Conservation (phyloP, 2,329 filamentous ascomycete species). For the Aspergillus brasiliensis region DNA sequence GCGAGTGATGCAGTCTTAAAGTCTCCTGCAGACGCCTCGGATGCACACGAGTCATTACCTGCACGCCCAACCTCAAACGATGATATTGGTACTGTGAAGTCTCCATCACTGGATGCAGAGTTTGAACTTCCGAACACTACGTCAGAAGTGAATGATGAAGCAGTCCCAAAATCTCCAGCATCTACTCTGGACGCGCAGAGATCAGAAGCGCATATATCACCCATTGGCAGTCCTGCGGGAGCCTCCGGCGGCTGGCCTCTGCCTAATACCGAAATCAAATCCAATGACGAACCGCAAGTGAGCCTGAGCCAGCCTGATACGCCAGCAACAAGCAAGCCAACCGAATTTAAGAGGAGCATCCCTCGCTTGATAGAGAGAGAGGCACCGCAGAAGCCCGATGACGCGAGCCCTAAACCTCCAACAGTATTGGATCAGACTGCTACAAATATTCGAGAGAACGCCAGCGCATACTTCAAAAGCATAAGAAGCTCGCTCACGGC, state of each 20-base stretch:
- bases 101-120: neutral
- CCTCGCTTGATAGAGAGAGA: constrained; percentile 16
- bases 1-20: neutral
- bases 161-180: neutral
- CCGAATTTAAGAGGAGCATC: constrained; percentile 16
- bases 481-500: constrained; percentile 21
- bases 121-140: neutral
- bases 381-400: constrained; percentile 1
- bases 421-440: constrained; percentile 7
- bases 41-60: constrained; percentile 1
- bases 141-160: neutral
- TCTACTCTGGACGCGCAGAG: constrained; percentile 12
- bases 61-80: neutral
- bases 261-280: constrained; percentile 14
- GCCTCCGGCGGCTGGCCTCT: constrained; percentile 24
- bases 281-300: constrained; percentile 7
- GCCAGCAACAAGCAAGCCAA: constrained; percentile 16
- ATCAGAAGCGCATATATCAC: neutral
- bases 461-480: constrained; percentile 19
- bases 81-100: neutral
- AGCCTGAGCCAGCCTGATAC: constrained; percentile 12
- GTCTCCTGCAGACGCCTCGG: constrained; percentile 9
- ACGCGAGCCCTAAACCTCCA: constrained; percentile 6
- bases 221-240: constrained; percentile 4
- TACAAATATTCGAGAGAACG: constrained; percentile 14